Evolutionary conservation across 2,329 filamentous ascomycete genomes (phyloP).

Genomic region (Diaporthe velutina): DNA sequence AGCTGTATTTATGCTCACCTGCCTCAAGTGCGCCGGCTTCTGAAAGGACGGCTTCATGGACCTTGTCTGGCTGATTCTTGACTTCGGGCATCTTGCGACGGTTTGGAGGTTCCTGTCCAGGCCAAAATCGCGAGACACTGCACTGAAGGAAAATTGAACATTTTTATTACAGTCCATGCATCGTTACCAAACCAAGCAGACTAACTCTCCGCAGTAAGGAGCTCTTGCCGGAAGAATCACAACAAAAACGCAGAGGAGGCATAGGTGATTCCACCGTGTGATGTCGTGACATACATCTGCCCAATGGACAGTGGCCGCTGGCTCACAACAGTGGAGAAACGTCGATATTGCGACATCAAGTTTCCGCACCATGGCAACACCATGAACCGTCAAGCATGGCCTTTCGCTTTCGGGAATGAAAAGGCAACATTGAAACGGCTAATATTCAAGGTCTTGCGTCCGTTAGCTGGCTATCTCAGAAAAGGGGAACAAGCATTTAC

Average conservation of each 20-base stretch:
- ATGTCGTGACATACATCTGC: conserved; percentile 9
- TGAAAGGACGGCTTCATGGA: not conserved
- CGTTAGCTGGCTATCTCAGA: fast-evolving
- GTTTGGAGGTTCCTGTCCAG: not conserved
- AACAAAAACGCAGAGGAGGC: no score
- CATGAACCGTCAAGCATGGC: no score
- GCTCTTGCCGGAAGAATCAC: not conserved
- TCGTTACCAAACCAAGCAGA: not conserved
- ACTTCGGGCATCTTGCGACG: not conserved
- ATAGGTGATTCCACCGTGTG: conserved; percentile 5
- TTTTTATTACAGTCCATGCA: not conserved
- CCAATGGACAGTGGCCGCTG: not conserved
- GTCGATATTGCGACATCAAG: not conserved
- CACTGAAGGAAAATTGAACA: not conserved
- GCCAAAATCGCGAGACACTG: no score
- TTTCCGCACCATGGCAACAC: not conserved
- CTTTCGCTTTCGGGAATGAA: no score
- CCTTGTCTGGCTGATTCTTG: not conserved
- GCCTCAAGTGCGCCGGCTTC: not conserved
- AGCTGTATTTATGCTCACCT: conserved; percentile 38
- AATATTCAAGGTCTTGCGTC: not conserved
- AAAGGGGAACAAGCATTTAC: not conserved
- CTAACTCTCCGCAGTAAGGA: not conserved
- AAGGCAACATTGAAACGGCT: not conserved
- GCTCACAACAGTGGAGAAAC: conserved; percentile 3